Conservation (phyloP, 306 rosid genomes). For the Pterocarpus macrocarpus region DNA sequence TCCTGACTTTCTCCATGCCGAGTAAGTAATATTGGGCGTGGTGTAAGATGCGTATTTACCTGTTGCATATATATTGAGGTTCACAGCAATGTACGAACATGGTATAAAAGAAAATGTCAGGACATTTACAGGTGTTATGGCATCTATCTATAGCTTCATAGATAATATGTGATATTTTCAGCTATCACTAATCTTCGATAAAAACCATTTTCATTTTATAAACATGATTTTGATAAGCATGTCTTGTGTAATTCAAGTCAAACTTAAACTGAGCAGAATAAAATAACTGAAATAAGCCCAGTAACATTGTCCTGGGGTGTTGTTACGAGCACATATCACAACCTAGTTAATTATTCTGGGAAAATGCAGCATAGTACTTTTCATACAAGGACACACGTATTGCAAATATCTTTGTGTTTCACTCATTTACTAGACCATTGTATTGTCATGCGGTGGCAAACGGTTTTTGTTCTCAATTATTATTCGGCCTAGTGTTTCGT, state of each 20-base stretch:
- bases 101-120: slow-evolving; percentile 21
- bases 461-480: too few relatives aligned
- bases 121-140: background rate
- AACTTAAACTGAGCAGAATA: too few relatives aligned
- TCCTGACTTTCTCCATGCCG: slow-evolving; percentile 99
- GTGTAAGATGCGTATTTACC: slow-evolving; percentile 99
- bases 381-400: too few relatives aligned
- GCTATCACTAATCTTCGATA: slow-evolving; percentile 23
- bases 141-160: background rate
- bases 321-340: too few relatives aligned
- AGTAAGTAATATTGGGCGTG: slow-evolving; percentile 97
- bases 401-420: too few relatives aligned
- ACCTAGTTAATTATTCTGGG: too few relatives aligned
- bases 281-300: too few relatives aligned
- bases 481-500: too few relatives aligned
- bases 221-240: background rate
- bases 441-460: too few relatives aligned
- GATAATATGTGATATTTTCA: slow-evolving; percentile 9
- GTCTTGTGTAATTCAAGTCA: background rate
- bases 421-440: too few relatives aligned
- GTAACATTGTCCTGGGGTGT: too few relatives aligned
- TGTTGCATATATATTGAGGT: slow-evolving; percentile 46
- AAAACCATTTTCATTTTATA: slow-evolving; percentile 33
- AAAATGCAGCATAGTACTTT: too few relatives aligned
- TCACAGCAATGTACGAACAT: slow-evolving; percentile 36